These are phyloP conservation scores for Cystofilobasidium bisporidii DNA, from an alignment of 768 basidiomycete genomes.

Conservation along the genomic window DNA sequence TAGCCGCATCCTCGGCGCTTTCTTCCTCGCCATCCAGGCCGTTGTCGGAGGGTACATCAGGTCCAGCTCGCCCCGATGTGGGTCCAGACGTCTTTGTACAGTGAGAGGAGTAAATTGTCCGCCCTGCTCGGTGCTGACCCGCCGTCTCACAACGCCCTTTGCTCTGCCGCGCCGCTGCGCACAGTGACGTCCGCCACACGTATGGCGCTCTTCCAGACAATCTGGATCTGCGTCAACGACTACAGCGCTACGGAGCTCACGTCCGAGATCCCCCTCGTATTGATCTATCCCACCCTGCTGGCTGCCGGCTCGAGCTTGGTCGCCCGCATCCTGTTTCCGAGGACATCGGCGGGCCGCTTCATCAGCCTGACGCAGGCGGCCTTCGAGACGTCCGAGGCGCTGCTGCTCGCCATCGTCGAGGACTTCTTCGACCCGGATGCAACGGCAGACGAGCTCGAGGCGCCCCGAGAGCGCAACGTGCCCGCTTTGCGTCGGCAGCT, in stretches of 20 bases:
- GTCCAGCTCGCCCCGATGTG: neutral
- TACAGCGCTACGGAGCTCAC: conserved; percentile 12
- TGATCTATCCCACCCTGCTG: conserved; percentile 25
- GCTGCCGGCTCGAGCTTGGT: conserved; percentile 7
- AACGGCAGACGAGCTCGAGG: neutral
- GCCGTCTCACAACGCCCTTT: no score
- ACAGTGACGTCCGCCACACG: conserved; percentile 13
- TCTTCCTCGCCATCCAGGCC: conserved; percentile 6
- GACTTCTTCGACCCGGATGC: conserved; percentile 12
- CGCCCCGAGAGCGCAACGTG: neutral
- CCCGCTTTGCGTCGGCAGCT: conserved; percentile 3
- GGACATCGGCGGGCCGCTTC: conserved; percentile 18
- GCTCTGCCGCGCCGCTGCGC: neutral
- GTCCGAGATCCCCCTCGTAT: conserved; percentile 11
- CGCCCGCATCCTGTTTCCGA: conserved; percentile 22
- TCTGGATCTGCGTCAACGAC: conserved; percentile 18
- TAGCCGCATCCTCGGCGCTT: conserved; percentile 7
- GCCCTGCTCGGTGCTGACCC: no score
- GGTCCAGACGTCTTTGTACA: neutral
- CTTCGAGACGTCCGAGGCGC: conserved; percentile 25
- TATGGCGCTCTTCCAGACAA: conserved; percentile 23
- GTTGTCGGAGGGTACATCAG: neutral
- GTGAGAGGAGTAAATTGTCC: no score
- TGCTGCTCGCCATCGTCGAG: conserved; percentile 22
- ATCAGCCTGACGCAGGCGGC: conserved; percentile 13